Evolutionary conservation across 179 eudicot species (phyloP).

Genomic region (Silene vulgaris): DNA sequence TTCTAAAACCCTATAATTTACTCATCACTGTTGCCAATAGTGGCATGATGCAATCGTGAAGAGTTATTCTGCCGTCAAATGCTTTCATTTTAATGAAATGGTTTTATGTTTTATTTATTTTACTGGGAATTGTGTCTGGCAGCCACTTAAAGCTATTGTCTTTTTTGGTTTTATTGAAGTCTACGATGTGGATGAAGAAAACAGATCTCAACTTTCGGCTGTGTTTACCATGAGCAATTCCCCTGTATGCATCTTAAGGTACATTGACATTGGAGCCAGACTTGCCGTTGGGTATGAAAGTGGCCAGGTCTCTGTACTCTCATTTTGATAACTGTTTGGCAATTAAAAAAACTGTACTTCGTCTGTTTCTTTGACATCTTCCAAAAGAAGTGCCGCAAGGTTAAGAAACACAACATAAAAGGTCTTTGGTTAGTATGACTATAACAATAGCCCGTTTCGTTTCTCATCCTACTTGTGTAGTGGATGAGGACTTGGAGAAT

Average conservation of each 20-base stretch:
- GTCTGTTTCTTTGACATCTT: background rate
- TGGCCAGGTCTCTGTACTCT: slow-evolving; percentile 53
- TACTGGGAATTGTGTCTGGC: background rate
- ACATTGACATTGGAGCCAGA: slow-evolving; percentile 50
- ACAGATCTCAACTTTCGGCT: slow-evolving; percentile 50
- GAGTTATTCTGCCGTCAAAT: background rate
- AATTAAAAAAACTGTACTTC: background rate
- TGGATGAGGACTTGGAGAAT: background rate
- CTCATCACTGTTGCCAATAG: background rate
- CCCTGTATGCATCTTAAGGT: slow-evolving; percentile 51
- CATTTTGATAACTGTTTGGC: background rate
- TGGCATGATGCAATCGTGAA: background rate
- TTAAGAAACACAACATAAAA: background rate
- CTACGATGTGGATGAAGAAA: slow-evolving; percentile 34
- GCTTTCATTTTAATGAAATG: background rate
- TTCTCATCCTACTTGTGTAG: background rate
- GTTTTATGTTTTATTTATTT: background rate
- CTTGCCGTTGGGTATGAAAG: slow-evolving; percentile 69
- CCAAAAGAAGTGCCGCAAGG: background rate
- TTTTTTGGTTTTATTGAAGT: slow-evolving; percentile 39
- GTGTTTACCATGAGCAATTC: slow-evolving; percentile 47
- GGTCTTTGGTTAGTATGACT: background rate
- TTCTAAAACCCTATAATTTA: background rate
- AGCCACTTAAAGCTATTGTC: background rate
- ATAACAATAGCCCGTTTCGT: background rate